These are phyloP conservation scores for Hyaloscypha variabilis DNA, from an alignment of 495 filamentous ascomycete species.

Conservation along the genomic window DNA sequence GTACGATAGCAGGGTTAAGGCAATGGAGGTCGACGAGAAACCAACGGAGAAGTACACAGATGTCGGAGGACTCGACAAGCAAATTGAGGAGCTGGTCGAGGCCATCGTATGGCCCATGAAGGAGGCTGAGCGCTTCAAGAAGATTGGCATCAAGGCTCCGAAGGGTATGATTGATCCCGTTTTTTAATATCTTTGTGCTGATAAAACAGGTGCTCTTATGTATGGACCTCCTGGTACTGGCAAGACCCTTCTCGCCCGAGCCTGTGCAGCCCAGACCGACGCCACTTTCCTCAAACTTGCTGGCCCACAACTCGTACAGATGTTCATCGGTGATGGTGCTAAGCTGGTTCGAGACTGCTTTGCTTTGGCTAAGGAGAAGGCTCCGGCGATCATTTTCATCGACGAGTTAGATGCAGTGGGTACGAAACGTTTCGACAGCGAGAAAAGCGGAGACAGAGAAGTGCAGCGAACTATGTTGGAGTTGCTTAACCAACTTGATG, in stretches of 20 bases:
- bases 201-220: constrained; percentile 82
- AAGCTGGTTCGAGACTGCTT: constrained; percentile 98
- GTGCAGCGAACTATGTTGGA: constrained; percentile 99
- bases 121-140: constrained; percentile 98
- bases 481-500: constrained; percentile 97
- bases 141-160: constrained; percentile 99
- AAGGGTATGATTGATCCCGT: constrained; percentile 67
- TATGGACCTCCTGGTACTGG: constrained; percentile 95
- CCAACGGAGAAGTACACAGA: constrained; percentile 98
- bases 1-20: constrained; percentile 98
- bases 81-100: constrained; percentile 99
- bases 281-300: constrained; percentile 99
- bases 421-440: constrained; percentile 98
- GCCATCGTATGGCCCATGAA: constrained; percentile 99
- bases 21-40: constrained; percentile 99
- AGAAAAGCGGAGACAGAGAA: constrained; percentile 97
- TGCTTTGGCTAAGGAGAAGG: constrained; percentile 96
- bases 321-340: constrained; percentile 99
- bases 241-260: constrained; percentile 93
- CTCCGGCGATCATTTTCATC: constrained; percentile 99
- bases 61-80: constrained; percentile 96
- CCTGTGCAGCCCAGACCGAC: constrained; percentile 96
- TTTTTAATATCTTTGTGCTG: not conserved
- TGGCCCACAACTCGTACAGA: constrained; percentile 98
- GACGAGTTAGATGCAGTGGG: constrained; percentile 97